These are phyloP conservation scores for Phoma sp. DNA, from an alignment of 2,329 filamentous ascomycete genomes.

Conservation along the genomic window DNA sequence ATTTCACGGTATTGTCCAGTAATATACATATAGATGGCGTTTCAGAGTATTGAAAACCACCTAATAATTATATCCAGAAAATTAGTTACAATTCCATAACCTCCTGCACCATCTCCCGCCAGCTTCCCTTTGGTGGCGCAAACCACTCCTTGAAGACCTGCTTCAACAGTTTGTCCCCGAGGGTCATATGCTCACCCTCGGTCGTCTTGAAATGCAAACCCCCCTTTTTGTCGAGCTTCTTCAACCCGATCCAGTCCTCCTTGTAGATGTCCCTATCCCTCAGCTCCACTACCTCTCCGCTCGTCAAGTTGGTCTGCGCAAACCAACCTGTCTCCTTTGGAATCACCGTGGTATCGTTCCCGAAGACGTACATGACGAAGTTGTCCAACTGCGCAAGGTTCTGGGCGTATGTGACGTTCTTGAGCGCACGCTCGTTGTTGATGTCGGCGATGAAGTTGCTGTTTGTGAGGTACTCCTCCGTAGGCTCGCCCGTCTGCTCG, in stretches of 20 bases:
- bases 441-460: slow-evolving; percentile 94
- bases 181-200: slow-evolving; percentile 82
- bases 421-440: slow-evolving; percentile 84
- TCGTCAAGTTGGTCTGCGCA: slow-evolving; percentile 73
- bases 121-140: slow-evolving; percentile 50
- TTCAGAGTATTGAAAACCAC: too few species aligned
- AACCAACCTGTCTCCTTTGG: slow-evolving; percentile 95
- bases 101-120: slow-evolving; percentile 25
- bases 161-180: slow-evolving; percentile 70
- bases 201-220: slow-evolving; percentile 76
- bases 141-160: slow-evolving; percentile 72
- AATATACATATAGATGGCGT: too few species aligned
- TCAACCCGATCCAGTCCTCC: slow-evolving; percentile 93
- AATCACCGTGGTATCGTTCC: slow-evolving; percentile 82
- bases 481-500: slow-evolving; percentile 60
- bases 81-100: slow-evolving; percentile 34
- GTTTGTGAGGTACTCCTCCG: slow-evolving; percentile 73
- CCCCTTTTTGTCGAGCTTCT: slow-evolving; percentile 76
- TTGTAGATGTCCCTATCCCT: slow-evolving; percentile 75
- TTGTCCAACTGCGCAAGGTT: slow-evolving; percentile 74
- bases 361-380: slow-evolving; percentile 90
- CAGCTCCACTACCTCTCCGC: slow-evolving; percentile 67
- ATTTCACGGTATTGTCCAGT: too few species aligned
- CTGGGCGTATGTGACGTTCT: slow-evolving; percentile 75
- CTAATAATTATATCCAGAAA: not conserved